These are phyloP conservation scores for Brassica juncea DNA, from an alignment of 345 rosid species.

Conservation along the genomic window DNA sequence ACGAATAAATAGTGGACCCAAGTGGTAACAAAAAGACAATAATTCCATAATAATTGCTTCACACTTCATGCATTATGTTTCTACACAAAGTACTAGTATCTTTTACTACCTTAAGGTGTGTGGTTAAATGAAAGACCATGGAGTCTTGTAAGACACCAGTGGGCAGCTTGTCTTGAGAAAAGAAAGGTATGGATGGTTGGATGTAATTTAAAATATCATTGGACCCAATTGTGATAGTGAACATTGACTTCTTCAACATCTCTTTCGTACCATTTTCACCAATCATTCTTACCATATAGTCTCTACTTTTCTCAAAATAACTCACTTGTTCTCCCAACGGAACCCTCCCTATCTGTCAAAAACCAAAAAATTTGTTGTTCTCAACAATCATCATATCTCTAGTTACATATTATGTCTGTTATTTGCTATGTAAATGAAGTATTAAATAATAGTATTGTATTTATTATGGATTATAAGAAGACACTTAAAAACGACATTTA, in stretches of 20 bases:
- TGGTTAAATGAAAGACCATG: slow-evolving; percentile 54
- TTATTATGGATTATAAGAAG: not conserved
- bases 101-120: slow-evolving; percentile 46
- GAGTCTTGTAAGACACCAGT: slow-evolving; percentile 44
- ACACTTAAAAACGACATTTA: not conserved
- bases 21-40: not conserved
- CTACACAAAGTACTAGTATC: not conserved
- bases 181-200: slow-evolving; percentile 54
- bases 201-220: slow-evolving; percentile 57
- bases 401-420: not conserved
- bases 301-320: slow-evolving; percentile 54
- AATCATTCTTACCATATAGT: slow-evolving; percentile 45
- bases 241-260: slow-evolving; percentile 47
- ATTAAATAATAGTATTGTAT: not conserved
- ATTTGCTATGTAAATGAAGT: not conserved
- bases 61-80: not conserved
- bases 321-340: slow-evolving; percentile 51
- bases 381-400: not conserved
- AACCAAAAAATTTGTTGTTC: not conserved
- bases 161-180: slow-evolving; percentile 42
- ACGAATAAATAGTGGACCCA: not conserved
- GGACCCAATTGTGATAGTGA: slow-evolving; percentile 56
- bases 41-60: not conserved
- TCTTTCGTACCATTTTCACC: slow-evolving; percentile 52
- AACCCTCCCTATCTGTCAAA: slow-evolving; percentile 55